Evolutionary conservation across 345 rosid species (phyloP).

Genomic region (Gossypium longicalyx): DNA sequence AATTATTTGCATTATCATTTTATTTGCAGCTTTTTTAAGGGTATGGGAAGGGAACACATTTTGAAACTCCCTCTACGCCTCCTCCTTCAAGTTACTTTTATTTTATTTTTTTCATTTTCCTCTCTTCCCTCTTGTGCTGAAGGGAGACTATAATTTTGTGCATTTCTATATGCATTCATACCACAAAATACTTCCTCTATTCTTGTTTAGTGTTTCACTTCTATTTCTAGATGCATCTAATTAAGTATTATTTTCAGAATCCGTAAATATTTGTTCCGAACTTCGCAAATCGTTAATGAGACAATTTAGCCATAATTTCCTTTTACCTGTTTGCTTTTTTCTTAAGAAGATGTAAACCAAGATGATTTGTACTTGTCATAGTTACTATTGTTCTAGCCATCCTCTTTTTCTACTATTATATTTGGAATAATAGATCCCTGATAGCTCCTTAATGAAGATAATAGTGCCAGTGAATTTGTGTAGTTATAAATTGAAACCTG

Average conservation of each 20-base stretch:
- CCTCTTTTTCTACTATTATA: background rate
- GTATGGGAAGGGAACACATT: background rate
- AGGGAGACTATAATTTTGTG: constrained; percentile 4
- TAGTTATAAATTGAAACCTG: background rate
- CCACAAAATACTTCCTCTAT: no score
- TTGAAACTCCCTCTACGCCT: background rate
- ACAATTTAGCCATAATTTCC: background rate
- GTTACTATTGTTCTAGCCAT: background rate
- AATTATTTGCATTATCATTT: background rate
- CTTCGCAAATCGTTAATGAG: background rate
- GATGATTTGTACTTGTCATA: background rate
- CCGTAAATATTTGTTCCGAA: background rate
- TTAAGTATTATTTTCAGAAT: constrained; percentile 3
- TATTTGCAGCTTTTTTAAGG: background rate
- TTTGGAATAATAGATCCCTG: background rate
- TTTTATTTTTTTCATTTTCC: background rate
- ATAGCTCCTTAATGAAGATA: background rate
- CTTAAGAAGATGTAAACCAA: background rate
- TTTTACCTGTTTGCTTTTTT: background rate
- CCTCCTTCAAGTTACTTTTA: background rate
- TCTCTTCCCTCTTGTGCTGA: background rate
- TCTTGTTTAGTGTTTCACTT: background rate
- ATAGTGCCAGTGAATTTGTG: background rate
- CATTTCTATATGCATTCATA: background rate
- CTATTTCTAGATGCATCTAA: background rate